Base-by-base conservation (phyloP, 495 filamentous ascomycete species). In the Penicillium argentinense region DNA sequence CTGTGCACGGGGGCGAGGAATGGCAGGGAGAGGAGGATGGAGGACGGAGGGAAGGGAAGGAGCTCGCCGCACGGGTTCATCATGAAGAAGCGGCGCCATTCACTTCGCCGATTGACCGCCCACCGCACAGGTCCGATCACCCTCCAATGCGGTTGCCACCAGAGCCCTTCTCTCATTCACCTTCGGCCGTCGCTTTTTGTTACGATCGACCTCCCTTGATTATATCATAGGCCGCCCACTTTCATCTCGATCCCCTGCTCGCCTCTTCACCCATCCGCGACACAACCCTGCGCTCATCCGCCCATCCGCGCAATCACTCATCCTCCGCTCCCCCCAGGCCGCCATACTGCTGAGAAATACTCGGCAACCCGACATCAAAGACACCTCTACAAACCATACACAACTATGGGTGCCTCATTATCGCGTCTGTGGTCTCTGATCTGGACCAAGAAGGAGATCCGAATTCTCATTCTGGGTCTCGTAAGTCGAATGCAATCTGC, bases 371-470 rank as follows among this genome's bases (percentile, higher is more conserved):
- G 12, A 17, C 39, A 25, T 30, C 36, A 42, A 45, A 34, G 11
- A 26, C 26, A 27, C 45, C 36, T 28, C 5, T n/a, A 28, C 19
- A 39, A 30, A 34, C 30, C 49, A 57, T 34, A 60, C 42, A 51
- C 41, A 54, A 60, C 13, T 49, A 97, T 97, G 91, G 91, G 91
- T 61, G 84, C 77, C 44, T 83, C 81, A 57, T 71, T 93, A 51
- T 92, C 89, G 53, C 85, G 85, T 70, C 59, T 83, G 29, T 78
- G 91, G 65, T 85, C 82, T 63, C 69, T 95, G 19, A 46, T 96
- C 19, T 96, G 85, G 85, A 72, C 86, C 19, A 97, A 97, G 78
- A 98, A 97, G 71, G 93, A 98, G 68, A 96, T 97, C 47, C 77
- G 93, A 50, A 98, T 98, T 63, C 73, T 98, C 53, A 98, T 98